These are phyloP conservation scores for Hirschioporus abietinus DNA, from an alignment of 768 basidiomycete species.

Conservation along the genomic window DNA sequence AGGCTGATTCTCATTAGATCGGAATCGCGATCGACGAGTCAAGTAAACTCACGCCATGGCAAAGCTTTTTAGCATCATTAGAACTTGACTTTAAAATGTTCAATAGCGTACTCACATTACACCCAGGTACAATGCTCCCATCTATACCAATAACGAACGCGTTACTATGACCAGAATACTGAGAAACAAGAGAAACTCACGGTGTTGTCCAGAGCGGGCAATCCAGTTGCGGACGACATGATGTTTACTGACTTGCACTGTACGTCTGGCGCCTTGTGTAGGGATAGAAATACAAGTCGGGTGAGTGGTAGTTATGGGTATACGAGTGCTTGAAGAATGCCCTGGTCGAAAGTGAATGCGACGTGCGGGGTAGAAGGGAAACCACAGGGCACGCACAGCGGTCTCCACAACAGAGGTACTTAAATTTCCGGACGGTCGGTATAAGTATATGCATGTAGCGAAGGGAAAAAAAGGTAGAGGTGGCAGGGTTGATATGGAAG, in stretches of 20 bases:
- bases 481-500: neutral
- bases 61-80: neutral
- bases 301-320: neutral
- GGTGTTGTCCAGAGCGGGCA: neutral
- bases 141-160: neutral
- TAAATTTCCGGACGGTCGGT: neutral
- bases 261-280: neutral
- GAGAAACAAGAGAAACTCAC: neutral
- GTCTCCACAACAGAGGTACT: neutral
- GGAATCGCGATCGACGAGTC: neutral
- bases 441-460: neutral
- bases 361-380: neutral
- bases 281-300: neutral
- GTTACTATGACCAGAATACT: neutral
- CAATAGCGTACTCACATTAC: neutral
- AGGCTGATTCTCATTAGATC: neutral
- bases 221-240: neutral
- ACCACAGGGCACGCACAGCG: neutral
- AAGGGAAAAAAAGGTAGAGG: neutral
- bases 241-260: neutral
- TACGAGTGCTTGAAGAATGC: neutral
- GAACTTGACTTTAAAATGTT: neutral
- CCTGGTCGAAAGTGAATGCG: neutral
- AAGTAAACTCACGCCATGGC: neutral
- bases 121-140: neutral